A percentile compares a stretch with the other conserved stretches of the same genome.
These are phyloP conservation scores for Chalaropsis ovoidea DNA, from an alignment of 2,329 filamentous ascomycete genomes.

Conservation along the genomic window DNA sequence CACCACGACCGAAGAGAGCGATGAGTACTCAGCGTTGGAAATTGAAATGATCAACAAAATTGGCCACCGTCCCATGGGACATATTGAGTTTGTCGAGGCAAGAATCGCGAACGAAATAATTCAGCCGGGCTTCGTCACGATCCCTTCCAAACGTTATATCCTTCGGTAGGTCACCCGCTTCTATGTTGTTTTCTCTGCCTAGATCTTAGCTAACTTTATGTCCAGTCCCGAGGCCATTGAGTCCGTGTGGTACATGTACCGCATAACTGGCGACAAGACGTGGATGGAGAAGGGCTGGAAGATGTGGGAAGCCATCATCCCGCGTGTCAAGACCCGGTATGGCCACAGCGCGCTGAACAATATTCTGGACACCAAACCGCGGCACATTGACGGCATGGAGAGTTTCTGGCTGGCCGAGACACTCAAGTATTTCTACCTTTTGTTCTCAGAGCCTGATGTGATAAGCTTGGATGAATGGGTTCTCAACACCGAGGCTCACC, in stretches of 20 bases:
- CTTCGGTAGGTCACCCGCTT: constrained; percentile 42
- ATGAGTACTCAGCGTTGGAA: constrained; percentile 4
- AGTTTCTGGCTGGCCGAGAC: constrained; percentile 89
- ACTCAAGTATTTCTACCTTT: constrained; percentile 81
- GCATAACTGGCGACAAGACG: constrained; percentile 65
- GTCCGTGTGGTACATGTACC: constrained; percentile 81
- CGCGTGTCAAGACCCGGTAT: constrained; percentile 52
- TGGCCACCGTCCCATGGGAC: constrained; percentile 37
- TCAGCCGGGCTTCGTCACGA: constrained; percentile 42
- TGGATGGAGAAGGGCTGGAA: constrained; percentile 78
- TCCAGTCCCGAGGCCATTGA: constrained; percentile 73
- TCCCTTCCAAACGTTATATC: constrained; percentile 46
- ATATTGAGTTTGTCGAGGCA: constrained; percentile 44
- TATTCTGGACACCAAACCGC: constrained; percentile 41
- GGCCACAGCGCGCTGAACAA: constrained; percentile 63
- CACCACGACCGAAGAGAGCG: not conserved
- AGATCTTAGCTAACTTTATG: not conserved
- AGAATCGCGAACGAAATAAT: constrained; percentile 39
- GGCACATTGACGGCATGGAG: constrained; percentile 58
- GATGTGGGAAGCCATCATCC: constrained; percentile 67
- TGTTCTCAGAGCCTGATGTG: constrained; percentile 60
- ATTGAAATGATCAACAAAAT: constrained; percentile 20
- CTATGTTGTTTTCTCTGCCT: not conserved
- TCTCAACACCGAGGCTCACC: constrained; percentile 54
- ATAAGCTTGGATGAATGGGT: constrained; percentile 60